A percentile compares a stretch with the other conserved stretches of the same genome.
Conservation (phyloP, 371 early-diverging fungal species). For the Furculomyces boomerangus region DNA sequence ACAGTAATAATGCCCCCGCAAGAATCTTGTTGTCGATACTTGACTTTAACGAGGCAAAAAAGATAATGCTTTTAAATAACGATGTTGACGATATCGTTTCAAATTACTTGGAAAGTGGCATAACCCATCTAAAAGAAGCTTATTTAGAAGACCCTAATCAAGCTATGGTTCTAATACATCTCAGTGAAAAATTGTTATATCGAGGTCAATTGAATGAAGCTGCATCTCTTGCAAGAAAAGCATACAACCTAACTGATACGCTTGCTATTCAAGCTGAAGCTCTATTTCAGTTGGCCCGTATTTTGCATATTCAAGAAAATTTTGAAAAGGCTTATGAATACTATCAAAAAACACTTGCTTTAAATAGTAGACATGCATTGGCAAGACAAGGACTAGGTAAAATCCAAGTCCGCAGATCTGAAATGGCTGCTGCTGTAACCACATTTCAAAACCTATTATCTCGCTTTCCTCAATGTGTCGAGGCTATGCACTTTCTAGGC, state of each 20-base stretch:
- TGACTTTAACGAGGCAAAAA: conserved; percentile 54
- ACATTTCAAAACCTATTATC: conserved; percentile 52
- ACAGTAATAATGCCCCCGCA: conserved; percentile 33
- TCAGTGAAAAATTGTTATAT: conserved; percentile 37
- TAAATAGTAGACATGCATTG: conserved; percentile 42
- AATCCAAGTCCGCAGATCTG: conserved; percentile 30
- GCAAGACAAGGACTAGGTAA: conserved; percentile 69
- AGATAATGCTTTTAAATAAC: conserved; percentile 1
- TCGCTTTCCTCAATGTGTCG: conserved; percentile 38
- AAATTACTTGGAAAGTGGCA: conserved; percentile 15
- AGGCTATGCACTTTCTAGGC: conserved; percentile 41
- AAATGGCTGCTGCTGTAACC: conserved; percentile 34
- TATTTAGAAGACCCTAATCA: conserved; percentile 21
- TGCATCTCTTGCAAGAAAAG: conserved; percentile 25
- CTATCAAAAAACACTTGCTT: conserved; percentile 44
- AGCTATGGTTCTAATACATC: conserved; percentile 24
- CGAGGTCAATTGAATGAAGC: conserved; percentile 30
- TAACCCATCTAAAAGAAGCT: conserved; percentile 26
- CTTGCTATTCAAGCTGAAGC: conserved; percentile 36
- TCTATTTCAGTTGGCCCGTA: conserved; percentile 36
- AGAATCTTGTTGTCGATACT: conserved; percentile 49
- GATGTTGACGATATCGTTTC: conserved; percentile 5
- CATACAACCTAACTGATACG: conserved; percentile 27
- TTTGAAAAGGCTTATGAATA: conserved; percentile 48
- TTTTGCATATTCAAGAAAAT: conserved; percentile 34